These are phyloP conservation scores for Pseudoneurospora amorphoporcata DNA, from an alignment of 495 filamentous ascomycete species.

Conservation along the genomic window DNA sequence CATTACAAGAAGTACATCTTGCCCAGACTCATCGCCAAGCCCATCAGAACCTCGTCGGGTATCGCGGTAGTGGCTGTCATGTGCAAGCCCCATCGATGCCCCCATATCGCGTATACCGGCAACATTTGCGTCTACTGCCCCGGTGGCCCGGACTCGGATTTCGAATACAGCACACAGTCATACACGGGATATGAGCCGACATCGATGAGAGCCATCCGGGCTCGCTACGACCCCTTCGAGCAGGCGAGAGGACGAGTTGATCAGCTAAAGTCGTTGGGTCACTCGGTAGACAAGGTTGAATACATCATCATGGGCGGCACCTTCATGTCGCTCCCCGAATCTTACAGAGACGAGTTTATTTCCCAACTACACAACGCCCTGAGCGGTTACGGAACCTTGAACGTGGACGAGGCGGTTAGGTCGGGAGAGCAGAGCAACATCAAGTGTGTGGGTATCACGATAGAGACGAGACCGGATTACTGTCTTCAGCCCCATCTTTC, in stretches of 20 bases:
- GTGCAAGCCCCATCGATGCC: conserved; percentile 97
- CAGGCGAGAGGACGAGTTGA: conserved; percentile 93
- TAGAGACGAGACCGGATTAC: conserved; percentile 94
- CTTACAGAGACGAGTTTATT: conserved; percentile 86
- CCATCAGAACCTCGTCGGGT: conserved; percentile 87
- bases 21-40: conserved; percentile 90
- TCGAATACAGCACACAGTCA: conserved; percentile 96
- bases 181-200: conserved; percentile 98
- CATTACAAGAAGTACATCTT: conserved; percentile 99
- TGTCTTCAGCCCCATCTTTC: conserved; percentile 85
- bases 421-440: conserved; percentile 87
- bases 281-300: conserved; percentile 97
- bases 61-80: conserved; percentile 99
- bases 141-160: conserved; percentile 92
- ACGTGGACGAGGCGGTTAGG: conserved; percentile 90
- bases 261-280: conserved; percentile 86
- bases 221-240: conserved; percentile 95
- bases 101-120: conserved; percentile 93
- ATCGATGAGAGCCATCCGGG: conserved; percentile 94
- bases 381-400: conserved; percentile 78
- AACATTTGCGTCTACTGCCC: conserved; percentile 99
- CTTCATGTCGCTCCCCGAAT: conserved; percentile 89
- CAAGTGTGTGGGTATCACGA: conserved; percentile 97
- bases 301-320: conserved; percentile 99
- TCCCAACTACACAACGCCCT: conserved; percentile 93